A percentile compares a stretch with the other conserved stretches of the same genome.
Evolutionary conservation across 495 filamentous ascomycete genomes (phyloP).

Genomic region (Alectoria sarmentosa): DNA sequence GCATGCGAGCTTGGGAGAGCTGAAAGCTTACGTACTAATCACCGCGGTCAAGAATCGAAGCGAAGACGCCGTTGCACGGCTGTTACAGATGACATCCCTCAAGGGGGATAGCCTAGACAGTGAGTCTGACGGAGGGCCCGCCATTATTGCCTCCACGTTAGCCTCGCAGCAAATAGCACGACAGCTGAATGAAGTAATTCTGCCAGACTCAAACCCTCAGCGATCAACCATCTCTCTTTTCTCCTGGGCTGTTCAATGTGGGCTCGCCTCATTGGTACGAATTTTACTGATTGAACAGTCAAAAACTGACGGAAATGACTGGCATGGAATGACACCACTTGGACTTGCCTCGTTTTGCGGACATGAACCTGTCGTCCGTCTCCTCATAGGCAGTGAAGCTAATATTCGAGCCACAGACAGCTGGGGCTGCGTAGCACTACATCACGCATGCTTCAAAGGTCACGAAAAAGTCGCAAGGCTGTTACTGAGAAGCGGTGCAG

Average conservation of each 20-base stretch:
- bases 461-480: background rate
- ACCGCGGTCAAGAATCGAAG: too few species aligned
- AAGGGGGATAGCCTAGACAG: too few species aligned
- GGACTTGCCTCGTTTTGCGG: constrained; percentile 5
- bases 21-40: constrained; percentile 8
- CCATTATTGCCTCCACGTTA: too few species aligned
- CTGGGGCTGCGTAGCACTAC: background rate
- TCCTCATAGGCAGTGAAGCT: background rate
- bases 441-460: background rate
- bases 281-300: background rate
- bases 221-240: background rate
- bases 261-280: background rate
- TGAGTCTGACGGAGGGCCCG: too few species aligned
- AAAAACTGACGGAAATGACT: background rate
- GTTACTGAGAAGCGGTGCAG: background rate
- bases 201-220: background rate
- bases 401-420: background rate
- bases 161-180: background rate
- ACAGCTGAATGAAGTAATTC: background rate
- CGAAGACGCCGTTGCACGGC: too few species aligned
- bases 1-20: background rate
- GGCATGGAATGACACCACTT: background rate
- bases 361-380: background rate
- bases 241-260: background rate
- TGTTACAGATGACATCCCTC: too few species aligned